Base-by-base conservation (phyloP, 495 filamentous ascomycete genomes). In the Aspergillus affinis region DNA sequence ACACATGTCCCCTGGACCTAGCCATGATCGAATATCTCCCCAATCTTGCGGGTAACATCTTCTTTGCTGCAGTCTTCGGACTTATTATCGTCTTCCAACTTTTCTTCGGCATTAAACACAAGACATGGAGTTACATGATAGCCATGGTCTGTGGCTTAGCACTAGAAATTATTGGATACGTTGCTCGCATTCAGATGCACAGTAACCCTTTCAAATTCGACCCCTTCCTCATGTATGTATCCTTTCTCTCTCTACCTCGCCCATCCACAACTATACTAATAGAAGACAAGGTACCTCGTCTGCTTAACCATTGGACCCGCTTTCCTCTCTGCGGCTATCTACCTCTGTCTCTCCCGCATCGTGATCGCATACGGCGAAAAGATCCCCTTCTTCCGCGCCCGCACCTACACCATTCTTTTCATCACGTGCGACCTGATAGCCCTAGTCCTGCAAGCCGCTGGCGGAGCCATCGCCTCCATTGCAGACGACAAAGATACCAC, bases 241-340 rank as follows among this genome's bases (percentile, higher is more conserved):
- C n/a, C 13, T 7, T 4, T 19, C 4, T 17, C 36, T 41, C 15
- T 41, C 2, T 15, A 13, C 6, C 36, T 15, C 13, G 13, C 26
- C n/a, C 7, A 58, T 21, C 8, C 2, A 4, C 2, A 3, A n/a
- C n/a, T n/a, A 54, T 6, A 19, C 51, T 18, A 44, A 30, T 54
- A 26, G 4, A 6, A 29, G 6, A 52, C 30, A 48, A 79, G 72
- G 26, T 79, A 82, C 57, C 69, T 85, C 26, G 75, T 87, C 61
- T 65, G 60, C 45, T 72, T 85, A 17, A 85, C 82, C 7, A 81
- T 86, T 59, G 81, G 72, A 13, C 83, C 83, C 2, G 82, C 83
- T 53, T 82, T 87, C 61, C 66, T 86, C 56, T 73, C 77, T 23
- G 84, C 83, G 6, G 75, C 74, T n/a, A 81, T 87, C 62, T 87